A percentile compares a stretch with the other conserved stretches of the same genome.
Conservation (phyloP, 805 yeast species). For the Schwanniomyces polymorphus region DNA sequence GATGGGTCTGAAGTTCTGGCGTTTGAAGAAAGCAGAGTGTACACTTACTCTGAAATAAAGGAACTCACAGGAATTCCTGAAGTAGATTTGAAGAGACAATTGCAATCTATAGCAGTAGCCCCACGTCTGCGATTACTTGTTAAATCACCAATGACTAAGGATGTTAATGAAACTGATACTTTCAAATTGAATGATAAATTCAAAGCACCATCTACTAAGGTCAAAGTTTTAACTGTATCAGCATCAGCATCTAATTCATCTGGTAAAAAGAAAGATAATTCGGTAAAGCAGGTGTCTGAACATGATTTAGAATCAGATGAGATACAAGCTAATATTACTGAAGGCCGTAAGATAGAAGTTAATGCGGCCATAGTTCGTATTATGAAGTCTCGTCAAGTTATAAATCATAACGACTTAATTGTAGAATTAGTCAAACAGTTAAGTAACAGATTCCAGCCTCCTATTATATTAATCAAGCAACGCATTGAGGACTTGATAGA, state of each 20-base stretch:
- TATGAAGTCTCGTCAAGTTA: conserved; percentile 72
- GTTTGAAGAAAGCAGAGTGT: conserved; percentile 51
- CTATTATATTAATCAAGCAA: conserved; percentile 63
- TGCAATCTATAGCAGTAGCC: conserved; percentile 82
- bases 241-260: conserved; percentile 15
- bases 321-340: conserved; percentile 57
- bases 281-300: conserved; percentile 37
- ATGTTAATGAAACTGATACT: conserved; percentile 59
- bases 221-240: conserved; percentile 71
- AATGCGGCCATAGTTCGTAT: conserved; percentile 87
- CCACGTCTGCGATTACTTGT: conserved; percentile 74
- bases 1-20: conserved; percentile 35
- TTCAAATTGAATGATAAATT: conserved; percentile 71
- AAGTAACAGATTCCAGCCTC: conserved; percentile 65
- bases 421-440: conserved; percentile 63
- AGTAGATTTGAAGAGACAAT: conserved; percentile 69
- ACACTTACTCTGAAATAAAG: conserved; percentile 62
- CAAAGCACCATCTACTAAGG: conserved; percentile 63
- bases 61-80: conserved; percentile 71
- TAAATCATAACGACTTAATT: conserved; percentile 66
- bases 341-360: conserved; percentile 63
- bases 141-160: conserved; percentile 75
- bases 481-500: conserved; percentile 75
- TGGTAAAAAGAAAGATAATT: conserved; percentile 5
- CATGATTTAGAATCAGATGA: conserved; percentile 53